These are phyloP conservation scores for Halteria grandinella DNA, from an alignment of 73 alveolate species.

Conservation along the genomic window DNA sequence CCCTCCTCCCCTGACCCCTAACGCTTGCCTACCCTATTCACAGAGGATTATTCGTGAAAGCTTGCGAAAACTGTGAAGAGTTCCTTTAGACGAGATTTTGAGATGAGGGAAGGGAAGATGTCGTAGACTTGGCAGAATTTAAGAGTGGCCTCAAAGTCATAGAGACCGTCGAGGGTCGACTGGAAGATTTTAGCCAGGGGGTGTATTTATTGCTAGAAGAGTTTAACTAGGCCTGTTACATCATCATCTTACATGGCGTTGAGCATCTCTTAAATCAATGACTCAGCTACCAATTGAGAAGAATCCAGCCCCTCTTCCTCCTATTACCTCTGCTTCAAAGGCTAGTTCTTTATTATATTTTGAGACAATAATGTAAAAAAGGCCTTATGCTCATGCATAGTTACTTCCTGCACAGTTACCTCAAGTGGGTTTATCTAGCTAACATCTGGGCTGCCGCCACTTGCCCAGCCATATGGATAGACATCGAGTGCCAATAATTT, in stretches of 20 bases:
- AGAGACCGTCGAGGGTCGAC: conserved; percentile 35
- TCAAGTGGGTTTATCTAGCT: not conserved
- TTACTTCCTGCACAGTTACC: conserved; percentile 8
- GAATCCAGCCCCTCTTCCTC: conserved; percentile 2
- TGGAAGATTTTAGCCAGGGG: conserved; percentile 21
- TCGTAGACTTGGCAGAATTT: conserved; percentile 28
- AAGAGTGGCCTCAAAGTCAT: conserved; percentile 37
- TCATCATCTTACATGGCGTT: conserved; percentile 42
- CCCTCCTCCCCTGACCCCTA: conserved; percentile 36
- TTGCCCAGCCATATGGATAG: conserved; percentile 14
- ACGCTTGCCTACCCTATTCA: conserved; percentile 34
- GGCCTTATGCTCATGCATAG: not conserved
- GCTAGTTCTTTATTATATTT: conserved; percentile 31
- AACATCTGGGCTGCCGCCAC: no score
- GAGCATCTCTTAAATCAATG: conserved; percentile 24
- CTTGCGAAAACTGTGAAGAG: conserved; percentile 32
- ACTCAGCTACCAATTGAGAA: conserved; percentile 20
- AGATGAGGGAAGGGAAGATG: conserved; percentile 22
- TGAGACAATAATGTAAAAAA: conserved; percentile 7
- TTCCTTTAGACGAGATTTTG: conserved; percentile 12
- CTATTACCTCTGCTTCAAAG: conserved; percentile 1
- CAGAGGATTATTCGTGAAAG: conserved; percentile 10
- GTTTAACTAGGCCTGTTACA: conserved; percentile 17
- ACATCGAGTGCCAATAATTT: conserved; percentile 25
- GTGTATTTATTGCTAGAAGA: conserved; percentile 4